Conservation (phyloP, 352 stramenopile species). For the Globisporangium irregulare region DNA sequence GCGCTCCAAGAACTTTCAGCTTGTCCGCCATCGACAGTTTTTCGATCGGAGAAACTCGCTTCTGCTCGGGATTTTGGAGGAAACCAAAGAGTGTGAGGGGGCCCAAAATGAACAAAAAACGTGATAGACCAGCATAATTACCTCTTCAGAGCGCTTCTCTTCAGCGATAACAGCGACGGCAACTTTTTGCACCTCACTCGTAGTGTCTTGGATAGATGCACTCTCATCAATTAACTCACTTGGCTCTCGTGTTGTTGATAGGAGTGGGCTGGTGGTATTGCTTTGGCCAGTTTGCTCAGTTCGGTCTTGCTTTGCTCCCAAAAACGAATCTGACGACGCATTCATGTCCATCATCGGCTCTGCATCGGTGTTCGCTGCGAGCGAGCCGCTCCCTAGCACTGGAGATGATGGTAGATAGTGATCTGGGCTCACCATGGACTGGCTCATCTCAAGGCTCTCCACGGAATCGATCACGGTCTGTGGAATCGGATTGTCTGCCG, state of each 20-base stretch:
- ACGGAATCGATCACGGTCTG: not conserved
- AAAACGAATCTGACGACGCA: not conserved
- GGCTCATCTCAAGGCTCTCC: not conserved
- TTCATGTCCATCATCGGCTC: not conserved
- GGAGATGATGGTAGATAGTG: not conserved
- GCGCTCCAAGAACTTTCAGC: constrained; percentile 48
- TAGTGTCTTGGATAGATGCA: not conserved
- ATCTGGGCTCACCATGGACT: not conserved
- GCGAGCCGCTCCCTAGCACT: not conserved
- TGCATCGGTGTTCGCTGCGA: not conserved
- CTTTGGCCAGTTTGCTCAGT: not conserved
- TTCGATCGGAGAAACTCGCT: constrained; percentile 23
- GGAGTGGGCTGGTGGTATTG: not conserved
- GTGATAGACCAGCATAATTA: not conserved
- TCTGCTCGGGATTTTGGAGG: not conserved
- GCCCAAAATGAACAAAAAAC: not conserved
- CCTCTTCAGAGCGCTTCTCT: constrained; percentile 6
- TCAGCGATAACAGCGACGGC: not conserved
- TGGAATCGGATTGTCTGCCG: not conserved
- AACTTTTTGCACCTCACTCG: not conserved
- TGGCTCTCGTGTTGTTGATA: not conserved
- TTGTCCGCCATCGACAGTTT: constrained; percentile 49
- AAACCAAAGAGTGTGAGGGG: not conserved
- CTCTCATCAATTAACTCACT: not conserved
- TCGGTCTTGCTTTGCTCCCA: not conserved